phyloP scores from a whole-genome alignment of 1,284 basidiomycete species.

The Volvariella volvacea region DNA sequence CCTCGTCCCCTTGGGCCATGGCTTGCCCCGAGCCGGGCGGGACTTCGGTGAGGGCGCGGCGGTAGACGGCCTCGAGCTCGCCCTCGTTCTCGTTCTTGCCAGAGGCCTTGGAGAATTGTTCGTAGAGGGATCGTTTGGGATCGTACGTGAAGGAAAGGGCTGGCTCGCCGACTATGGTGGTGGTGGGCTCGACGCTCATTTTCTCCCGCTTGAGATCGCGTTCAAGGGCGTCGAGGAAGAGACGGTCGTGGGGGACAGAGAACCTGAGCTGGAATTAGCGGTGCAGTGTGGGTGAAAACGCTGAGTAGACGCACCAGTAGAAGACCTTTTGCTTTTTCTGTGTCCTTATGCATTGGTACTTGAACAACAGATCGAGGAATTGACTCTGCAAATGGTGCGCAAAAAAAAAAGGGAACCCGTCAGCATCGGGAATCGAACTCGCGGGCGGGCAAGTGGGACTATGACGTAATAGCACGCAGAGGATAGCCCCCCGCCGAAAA shows the following conservation, averaged over 20 bases:
- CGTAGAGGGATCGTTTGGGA: conserved; percentile 76
- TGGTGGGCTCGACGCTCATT: conserved; percentile 80
- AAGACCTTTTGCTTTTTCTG: conserved; percentile 97
- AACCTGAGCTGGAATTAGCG: conserved; percentile 18
- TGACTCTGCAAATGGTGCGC: conserved; percentile 53
- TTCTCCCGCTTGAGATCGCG: conserved; percentile 91
- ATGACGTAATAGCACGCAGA: too few species aligned
- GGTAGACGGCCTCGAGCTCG: conserved; percentile 47
- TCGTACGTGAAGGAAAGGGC: conserved; percentile 82
- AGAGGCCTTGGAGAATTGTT: conserved; percentile 70
- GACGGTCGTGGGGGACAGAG: conserved; percentile 84
- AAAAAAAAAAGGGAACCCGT: conserved; percentile 8
- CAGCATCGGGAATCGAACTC: not conserved
- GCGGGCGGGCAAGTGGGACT: too few species aligned
- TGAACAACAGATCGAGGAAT: conserved; percentile 89
- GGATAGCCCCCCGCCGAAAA: too few species aligned
- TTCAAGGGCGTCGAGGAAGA: conserved; percentile 90
- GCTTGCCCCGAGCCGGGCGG: conserved; percentile 11
- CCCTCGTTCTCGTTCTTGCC: conserved; percentile 48
- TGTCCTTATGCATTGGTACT: conserved; percentile 90
- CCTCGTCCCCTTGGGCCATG: conserved; percentile 9
- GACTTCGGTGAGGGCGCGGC: conserved; percentile 33
- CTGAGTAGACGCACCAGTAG: conserved; percentile 62
- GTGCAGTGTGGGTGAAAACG: conserved; percentile 5
- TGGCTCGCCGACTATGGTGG: conserved; percentile 65